A percentile compares a stretch with the other conserved stretches of the same genome.
phyloP scores from a whole-genome alignment of 257 asterid species.

The Paulownia fortunei region DNA sequence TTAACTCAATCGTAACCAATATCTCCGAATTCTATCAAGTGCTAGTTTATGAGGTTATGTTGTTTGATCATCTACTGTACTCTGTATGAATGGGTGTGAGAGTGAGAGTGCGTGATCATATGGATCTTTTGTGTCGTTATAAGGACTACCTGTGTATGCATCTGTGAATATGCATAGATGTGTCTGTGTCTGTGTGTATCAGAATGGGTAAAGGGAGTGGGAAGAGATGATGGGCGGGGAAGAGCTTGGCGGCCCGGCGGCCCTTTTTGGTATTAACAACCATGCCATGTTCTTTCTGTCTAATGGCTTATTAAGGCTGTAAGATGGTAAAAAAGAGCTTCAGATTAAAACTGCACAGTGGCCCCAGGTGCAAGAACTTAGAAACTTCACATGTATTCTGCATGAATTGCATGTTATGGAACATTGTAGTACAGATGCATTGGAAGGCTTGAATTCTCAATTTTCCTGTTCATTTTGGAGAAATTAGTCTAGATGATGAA shows the following conservation, averaged over 20 bases:
- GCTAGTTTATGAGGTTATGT: too few relatives aligned
- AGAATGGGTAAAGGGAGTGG: not conserved
- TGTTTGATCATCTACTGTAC: not conserved
- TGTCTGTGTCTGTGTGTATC: slow-evolving; percentile 2
- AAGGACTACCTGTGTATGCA: not conserved
- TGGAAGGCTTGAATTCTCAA: not conserved
- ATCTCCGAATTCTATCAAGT: not conserved
- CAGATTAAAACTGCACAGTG: not conserved
- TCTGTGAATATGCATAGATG: not conserved
- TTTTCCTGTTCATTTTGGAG: not conserved
- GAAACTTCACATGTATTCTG: slow-evolving; percentile 8
- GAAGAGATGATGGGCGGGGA: not conserved
- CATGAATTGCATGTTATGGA: slow-evolving; percentile 3
- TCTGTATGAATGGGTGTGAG: not conserved
- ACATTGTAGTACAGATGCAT: not conserved
- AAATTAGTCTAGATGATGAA: slow-evolving; percentile 6
- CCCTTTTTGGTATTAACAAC: not conserved
- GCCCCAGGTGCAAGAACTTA: not conserved
- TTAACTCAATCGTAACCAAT: too few relatives aligned
- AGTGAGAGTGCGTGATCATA: not conserved
- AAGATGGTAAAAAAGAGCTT: not conserved
- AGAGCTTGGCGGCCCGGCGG: too few relatives aligned
- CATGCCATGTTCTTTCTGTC: not conserved
- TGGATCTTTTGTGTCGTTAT: not conserved
- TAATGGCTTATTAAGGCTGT: too few relatives aligned